Evolutionary conservation across 192 early-diverging fungal genomes (phyloP).

Genomic region (Hyaloraphidium curvatum): DNA sequence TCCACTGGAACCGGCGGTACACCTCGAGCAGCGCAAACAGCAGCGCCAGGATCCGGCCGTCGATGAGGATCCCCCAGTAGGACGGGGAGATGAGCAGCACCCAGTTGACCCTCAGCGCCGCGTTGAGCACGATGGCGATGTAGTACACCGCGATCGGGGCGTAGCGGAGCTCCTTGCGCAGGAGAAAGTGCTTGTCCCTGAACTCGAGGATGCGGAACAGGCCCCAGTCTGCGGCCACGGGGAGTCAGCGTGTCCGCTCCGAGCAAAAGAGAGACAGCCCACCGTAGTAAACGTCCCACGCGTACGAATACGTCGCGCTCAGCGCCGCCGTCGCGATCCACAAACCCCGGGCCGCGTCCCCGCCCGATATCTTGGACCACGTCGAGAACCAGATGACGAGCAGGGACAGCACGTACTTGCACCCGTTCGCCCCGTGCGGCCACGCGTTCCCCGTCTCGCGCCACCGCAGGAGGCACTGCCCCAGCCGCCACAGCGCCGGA

Average conservation of each 20-base stretch:
- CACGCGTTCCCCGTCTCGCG: slow-evolving; percentile 16
- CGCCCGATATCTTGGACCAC: slow-evolving; percentile 5
- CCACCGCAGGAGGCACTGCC: slow-evolving; percentile 14
- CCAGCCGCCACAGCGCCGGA: slow-evolving; percentile 15
- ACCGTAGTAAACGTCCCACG: slow-evolving; percentile 26
- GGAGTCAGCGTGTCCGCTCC: too few relatives aligned
- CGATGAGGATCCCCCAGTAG: slow-evolving; percentile 18
- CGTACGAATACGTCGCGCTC: slow-evolving; percentile 9
- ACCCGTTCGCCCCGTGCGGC: slow-evolving; percentile 19
- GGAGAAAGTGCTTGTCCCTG: slow-evolving; percentile 13
- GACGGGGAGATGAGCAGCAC: slow-evolving; percentile 20
- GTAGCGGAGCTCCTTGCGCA: slow-evolving; percentile 21
- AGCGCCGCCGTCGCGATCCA: slow-evolving; percentile 11
- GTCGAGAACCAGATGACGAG: slow-evolving; percentile 16
- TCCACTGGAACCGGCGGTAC: slow-evolving; percentile 2
- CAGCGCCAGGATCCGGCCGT: slow-evolving; percentile 17
- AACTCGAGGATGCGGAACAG: slow-evolving; percentile 9
- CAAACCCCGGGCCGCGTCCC: slow-evolving; percentile 1
- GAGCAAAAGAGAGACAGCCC: too few relatives aligned
- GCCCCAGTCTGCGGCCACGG: slow-evolving; percentile 22
- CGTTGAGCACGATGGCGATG: slow-evolving; percentile 11
- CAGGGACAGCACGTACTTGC: slow-evolving; percentile 20
- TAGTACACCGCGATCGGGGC: slow-evolving; percentile 7
- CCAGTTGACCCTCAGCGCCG: slow-evolving; percentile 17
- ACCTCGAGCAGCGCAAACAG: slow-evolving; percentile 17